Conservation (phyloP, 805 yeast species). For the Spathaspora gorwiae region DNA sequence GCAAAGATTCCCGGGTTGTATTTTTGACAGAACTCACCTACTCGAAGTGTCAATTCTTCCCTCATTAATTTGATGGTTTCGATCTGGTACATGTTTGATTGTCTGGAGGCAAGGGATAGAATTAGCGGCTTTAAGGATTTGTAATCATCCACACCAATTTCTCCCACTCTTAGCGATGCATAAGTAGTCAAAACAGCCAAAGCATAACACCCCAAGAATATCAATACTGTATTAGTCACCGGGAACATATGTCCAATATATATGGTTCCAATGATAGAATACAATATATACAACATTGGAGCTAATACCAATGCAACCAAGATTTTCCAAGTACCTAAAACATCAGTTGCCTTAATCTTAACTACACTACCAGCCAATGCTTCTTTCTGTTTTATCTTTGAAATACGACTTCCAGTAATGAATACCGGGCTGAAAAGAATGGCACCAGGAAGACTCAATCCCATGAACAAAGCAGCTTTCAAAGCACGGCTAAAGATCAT, state of each 20-base stretch:
- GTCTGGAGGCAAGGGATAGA: conserved; percentile 26
- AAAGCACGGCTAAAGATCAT: conserved; percentile 23
- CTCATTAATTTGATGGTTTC: conserved; percentile 26
- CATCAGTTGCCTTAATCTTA: conserved; percentile 39
- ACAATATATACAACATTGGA: conserved; percentile 35
- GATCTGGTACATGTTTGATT: conserved; percentile 26
- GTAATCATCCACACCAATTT: conserved; percentile 39
- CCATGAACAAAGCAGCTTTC: conserved; percentile 24
- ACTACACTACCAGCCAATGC: conserved; percentile 37
- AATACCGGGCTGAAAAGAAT: conserved; percentile 38
- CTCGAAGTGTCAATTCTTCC: conserved; percentile 20
- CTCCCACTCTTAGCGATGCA: conserved; percentile 39
- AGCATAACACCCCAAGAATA: conserved; percentile 28
- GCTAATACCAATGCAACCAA: conserved; percentile 39
- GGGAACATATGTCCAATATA: conserved; percentile 5
- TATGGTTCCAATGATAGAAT: conserved; percentile 31
- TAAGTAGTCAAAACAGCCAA: conserved; percentile 38
- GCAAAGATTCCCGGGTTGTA: conserved; percentile 37
- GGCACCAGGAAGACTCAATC: conserved; percentile 35
- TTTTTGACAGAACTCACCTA: conserved; percentile 30
- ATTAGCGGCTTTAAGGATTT: conserved; percentile 36
- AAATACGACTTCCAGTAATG: conserved; percentile 28
- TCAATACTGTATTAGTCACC: conserved; percentile 3
- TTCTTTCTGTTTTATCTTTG: conserved; percentile 30
- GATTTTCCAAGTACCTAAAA: conserved; percentile 41